Percentiles rank a stretch among this genome's conserved stretches.
These are phyloP conservation scores for Nemophila menziesii DNA, from an alignment of 257 asterid genomes.

Conservation along the genomic window DNA sequence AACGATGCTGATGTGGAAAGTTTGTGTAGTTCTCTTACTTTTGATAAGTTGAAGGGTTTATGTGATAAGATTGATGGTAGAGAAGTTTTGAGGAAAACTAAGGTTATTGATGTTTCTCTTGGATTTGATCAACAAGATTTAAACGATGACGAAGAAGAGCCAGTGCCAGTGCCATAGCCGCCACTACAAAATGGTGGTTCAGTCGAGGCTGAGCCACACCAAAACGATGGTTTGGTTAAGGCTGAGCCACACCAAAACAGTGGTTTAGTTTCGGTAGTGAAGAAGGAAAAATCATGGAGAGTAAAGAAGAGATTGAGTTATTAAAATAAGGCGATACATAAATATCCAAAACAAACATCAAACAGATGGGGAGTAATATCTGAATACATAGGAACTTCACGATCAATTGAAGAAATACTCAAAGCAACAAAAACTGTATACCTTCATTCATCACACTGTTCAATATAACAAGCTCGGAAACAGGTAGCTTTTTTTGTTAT, in stretches of 20 bases:
- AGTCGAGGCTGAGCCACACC: constrained; percentile 15
- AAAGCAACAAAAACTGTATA: constrained; percentile 94
- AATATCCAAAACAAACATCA: constrained; percentile 92
- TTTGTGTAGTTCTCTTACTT: constrained; percentile 59
- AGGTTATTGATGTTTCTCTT: constrained; percentile 36
- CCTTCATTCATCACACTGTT: too few species aligned
- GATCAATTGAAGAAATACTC: constrained; percentile 92
- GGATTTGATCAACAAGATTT: constrained; percentile 29
- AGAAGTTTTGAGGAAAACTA: constrained; percentile 40
- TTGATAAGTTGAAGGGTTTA: constrained; percentile 51
- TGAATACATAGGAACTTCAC: constrained; percentile 65
- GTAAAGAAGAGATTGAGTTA: constrained; percentile 81
- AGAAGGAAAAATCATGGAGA: constrained; percentile 67
- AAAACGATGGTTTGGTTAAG: too few species aligned
- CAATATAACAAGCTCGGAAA: too few species aligned
- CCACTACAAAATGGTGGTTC: constrained; percentile 65
- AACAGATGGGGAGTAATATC: constrained; percentile 96
- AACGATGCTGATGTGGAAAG: constrained; percentile 56
- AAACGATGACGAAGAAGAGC: constrained; percentile 25
- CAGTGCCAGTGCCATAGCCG: too few species aligned
- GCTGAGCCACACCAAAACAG: too few species aligned
- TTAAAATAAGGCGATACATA: constrained; percentile 69
- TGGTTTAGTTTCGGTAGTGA: too few species aligned
- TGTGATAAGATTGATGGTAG: constrained; percentile 60
- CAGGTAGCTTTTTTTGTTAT: too few species aligned